These are phyloP conservation scores for Daphne laureola DNA, from an alignment of 441 rosid genomes.

Conservation along the genomic window DNA sequence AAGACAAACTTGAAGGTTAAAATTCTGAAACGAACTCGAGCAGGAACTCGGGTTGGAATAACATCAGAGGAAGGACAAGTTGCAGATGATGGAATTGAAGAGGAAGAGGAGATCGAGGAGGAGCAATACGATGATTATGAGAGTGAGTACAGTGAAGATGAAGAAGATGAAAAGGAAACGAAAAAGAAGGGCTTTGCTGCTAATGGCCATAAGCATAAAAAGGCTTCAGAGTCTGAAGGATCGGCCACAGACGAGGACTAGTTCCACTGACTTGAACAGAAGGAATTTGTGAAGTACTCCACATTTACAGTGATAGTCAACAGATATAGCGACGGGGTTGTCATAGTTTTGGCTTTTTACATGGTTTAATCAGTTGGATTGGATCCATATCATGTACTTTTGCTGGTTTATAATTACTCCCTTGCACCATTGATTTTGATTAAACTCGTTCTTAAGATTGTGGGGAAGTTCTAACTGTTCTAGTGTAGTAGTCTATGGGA, in stretches of 20 bases:
- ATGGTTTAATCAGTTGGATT: conserved; percentile 5
- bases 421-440: too few species aligned
- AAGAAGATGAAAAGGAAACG: conserved; percentile 58
- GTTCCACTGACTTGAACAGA: conserved; percentile 12
- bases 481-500: too few species aligned
- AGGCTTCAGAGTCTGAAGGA: conserved; percentile 59
- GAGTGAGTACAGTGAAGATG: conserved; percentile 93
- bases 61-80: conserved; percentile 59
- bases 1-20: conserved; percentile 63
- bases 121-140: conserved; percentile 89
- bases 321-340: not conserved
- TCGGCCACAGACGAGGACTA: conserved; percentile 63
- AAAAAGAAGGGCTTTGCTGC: conserved; percentile 45
- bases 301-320: conserved; percentile 7
- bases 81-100: conserved; percentile 80
- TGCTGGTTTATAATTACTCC: not conserved
- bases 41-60: conserved; percentile 61
- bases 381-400: not conserved
- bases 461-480: too few species aligned
- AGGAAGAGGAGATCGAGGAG: conserved; percentile 86
- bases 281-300: conserved; percentile 14
- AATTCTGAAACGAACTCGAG: conserved; percentile 76
- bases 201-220: conserved; percentile 40
- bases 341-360: conserved; percentile 16
- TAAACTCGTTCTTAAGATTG: too few species aligned